Evolutionary conservation across 2,329 filamentous ascomycete genomes (phyloP), one percentile per base, ranked within the genome.

Genomic region (Talaromyces sp.): DNA sequence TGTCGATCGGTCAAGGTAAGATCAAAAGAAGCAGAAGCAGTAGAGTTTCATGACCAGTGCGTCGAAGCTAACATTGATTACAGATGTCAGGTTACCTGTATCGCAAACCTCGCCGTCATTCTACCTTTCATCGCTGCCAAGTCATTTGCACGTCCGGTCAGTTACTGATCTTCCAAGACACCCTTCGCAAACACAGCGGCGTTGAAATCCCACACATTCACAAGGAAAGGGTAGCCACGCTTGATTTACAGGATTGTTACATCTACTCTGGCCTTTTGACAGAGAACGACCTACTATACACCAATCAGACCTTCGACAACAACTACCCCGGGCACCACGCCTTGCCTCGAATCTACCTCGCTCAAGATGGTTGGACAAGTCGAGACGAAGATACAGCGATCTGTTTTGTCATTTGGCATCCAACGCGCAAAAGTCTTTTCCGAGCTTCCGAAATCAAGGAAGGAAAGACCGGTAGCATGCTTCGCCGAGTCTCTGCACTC

Each of bases 361-460:
- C 73, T 3, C 68, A 84, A 59, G 85, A 88, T 65, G 80, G 80
- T 18, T 87, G 84, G 82, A 88, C 84, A 21, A 83, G 79, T 28
- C 82, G 81, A 0, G 86, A 88, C 66, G 86, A 88, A 68, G 86
- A 88, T 67, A 82, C 83, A n/a, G 86, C 86, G 75, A 86, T 84
- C 0, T 86, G 83, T 2, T 88, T 88, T 69, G 86, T 88, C n/a
- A 77, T 88, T 46, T 88, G 86, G 86, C 83, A 86, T 66, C 83
- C 82, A 40, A 79, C 81, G 65, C 80, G 77, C 64, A 86, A 85
- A 68, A 81, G 79, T 8, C 82, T 83, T 68, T 87, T 88, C 69
- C 75, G 76, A 55, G 77, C 74, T 4, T 72, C 70, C n/a, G 74
- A 79, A 64, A 68, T 72, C 23, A 71, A 75, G 25, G 69, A 75